phyloP scores from a whole-genome alignment of 148 eudicot species.

The Rhododendron williamsianum region DNA sequence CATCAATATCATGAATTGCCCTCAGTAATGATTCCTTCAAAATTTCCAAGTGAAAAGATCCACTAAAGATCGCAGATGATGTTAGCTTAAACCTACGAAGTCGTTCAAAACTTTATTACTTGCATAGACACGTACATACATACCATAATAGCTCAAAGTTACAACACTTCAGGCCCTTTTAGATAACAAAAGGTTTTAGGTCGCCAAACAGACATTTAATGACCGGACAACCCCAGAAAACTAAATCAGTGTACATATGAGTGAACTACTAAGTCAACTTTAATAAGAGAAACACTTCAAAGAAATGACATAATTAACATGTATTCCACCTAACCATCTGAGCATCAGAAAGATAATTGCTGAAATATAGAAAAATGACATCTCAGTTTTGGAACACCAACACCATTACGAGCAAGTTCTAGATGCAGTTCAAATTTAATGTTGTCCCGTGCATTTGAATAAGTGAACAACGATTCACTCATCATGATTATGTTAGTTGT shows the following conservation, averaged over 20 bases:
- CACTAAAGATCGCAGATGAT: conserved; percentile 39
- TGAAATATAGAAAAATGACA: background rate
- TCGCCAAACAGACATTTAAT: background rate
- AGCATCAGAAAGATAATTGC: background rate
- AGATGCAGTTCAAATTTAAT: background rate
- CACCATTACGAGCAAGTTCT: background rate
- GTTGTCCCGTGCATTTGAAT: background rate
- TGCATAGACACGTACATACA: background rate
- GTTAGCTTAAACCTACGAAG: conserved; percentile 49
- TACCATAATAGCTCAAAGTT: background rate
- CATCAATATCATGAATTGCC: conserved; percentile 80
- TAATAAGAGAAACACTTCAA: background rate
- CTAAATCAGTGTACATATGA: background rate
- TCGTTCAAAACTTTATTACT: conserved; percentile 9
- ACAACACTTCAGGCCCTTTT: background rate
- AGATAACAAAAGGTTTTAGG: background rate
- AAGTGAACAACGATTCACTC: background rate
- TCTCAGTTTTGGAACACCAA: background rate
- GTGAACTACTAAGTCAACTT: background rate
- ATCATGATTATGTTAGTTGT: background rate
- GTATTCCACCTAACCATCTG: background rate
- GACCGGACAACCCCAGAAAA: background rate
- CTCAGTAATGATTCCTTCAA: conserved; percentile 81
- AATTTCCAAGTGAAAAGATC: conserved; percentile 72
- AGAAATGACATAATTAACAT: background rate